Conservation (phyloP, 2,329 filamentous ascomycete species). For the Microsporum audouinii region DNA sequence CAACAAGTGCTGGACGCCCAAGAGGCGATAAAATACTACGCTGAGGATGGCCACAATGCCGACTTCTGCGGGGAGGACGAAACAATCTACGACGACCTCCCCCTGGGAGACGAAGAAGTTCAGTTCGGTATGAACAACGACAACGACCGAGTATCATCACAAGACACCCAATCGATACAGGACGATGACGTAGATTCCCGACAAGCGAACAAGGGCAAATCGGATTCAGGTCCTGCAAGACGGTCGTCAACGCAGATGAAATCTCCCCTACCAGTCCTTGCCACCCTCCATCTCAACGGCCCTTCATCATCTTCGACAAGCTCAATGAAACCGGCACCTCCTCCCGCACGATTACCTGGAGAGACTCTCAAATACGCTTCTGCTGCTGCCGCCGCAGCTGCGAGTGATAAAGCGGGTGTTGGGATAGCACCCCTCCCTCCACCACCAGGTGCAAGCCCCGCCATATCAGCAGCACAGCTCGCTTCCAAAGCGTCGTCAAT, state of each 20-base stretch:
- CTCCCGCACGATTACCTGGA: slow-evolving; percentile 72
- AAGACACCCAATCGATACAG: slow-evolving; percentile 84
- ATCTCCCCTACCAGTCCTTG: slow-evolving; percentile 83
- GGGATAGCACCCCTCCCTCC: slow-evolving; percentile 90
- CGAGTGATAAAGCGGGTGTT: slow-evolving; percentile 74
- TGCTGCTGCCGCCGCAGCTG: slow-evolving; percentile 83
- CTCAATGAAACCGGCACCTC: slow-evolving; percentile 81
- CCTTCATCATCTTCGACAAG: slow-evolving; percentile 40
- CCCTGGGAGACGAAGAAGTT: slow-evolving; percentile 84
- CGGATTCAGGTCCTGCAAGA: slow-evolving; percentile 51
- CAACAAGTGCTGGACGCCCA: slow-evolving; percentile 80
- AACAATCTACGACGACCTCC: slow-evolving; percentile 85
- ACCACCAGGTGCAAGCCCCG: slow-evolving; percentile 55
- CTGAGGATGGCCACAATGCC: slow-evolving; percentile 73
- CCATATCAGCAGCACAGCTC: slow-evolving; percentile 41
- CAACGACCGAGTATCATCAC: slow-evolving; percentile 80
- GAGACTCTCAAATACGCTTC: slow-evolving; percentile 95
- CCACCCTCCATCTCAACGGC: slow-evolving; percentile 63
- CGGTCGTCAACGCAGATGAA: slow-evolving; percentile 84
- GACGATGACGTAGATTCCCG: slow-evolving; percentile 67
- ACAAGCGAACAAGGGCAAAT: slow-evolving; percentile 42
- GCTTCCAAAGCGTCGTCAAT: slow-evolving; percentile 46
- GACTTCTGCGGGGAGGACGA: slow-evolving; percentile 87
- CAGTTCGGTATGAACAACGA: slow-evolving; percentile 70
- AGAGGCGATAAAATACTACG: slow-evolving; percentile 90